Conservation (phyloP, 2,329 filamentous ascomycete genomes). For the Xylariomycetidae sp. region DNA sequence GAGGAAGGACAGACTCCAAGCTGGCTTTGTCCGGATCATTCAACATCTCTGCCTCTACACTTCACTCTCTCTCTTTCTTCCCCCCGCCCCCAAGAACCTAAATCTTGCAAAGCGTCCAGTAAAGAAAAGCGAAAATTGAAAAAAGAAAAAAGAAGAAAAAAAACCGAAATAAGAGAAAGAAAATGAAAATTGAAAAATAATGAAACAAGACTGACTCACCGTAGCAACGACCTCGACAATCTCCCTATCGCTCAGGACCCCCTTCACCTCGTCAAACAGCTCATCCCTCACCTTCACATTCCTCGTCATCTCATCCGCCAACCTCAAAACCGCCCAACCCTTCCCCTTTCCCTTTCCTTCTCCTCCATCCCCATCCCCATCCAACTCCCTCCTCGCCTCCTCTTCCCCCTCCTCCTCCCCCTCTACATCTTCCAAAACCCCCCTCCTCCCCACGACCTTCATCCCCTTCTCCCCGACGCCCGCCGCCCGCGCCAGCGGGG, state of each 20-base stretch:
- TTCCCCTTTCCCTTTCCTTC: slow-evolving; percentile 45
- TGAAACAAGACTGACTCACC: slow-evolving; percentile 35
- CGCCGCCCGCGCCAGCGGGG: slow-evolving; percentile 57
- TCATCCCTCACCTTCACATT: slow-evolving; percentile 64
- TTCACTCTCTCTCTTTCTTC: background rate
- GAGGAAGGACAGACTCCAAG: no score
- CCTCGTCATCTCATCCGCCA: slow-evolving; percentile 80
- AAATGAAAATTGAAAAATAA: background rate
- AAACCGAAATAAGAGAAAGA: background rate
- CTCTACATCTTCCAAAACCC: slow-evolving; percentile 16
- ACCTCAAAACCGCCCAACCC: slow-evolving; percentile 65
- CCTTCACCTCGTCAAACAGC: slow-evolving; percentile 61
- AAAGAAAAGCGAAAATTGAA: slow-evolving; percentile 2
- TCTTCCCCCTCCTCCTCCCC: slow-evolving; percentile 16
- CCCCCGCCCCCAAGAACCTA: background rate
- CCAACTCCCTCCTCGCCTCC: slow-evolving; percentile 19
- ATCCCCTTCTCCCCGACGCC: slow-evolving; percentile 50
- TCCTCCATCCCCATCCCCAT: slow-evolving; percentile 17
- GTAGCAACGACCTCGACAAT: slow-evolving; percentile 79
- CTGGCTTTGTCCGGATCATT: no score
- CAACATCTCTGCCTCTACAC: no score
- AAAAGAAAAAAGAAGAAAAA: background rate
- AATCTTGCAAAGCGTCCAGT: no score
- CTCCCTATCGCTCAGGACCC: slow-evolving; percentile 62
- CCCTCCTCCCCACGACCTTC: slow-evolving; percentile 33